Evolutionary conservation across 208 protist species (phyloP).

Genomic region (Leishmania lainsoni): DNA sequence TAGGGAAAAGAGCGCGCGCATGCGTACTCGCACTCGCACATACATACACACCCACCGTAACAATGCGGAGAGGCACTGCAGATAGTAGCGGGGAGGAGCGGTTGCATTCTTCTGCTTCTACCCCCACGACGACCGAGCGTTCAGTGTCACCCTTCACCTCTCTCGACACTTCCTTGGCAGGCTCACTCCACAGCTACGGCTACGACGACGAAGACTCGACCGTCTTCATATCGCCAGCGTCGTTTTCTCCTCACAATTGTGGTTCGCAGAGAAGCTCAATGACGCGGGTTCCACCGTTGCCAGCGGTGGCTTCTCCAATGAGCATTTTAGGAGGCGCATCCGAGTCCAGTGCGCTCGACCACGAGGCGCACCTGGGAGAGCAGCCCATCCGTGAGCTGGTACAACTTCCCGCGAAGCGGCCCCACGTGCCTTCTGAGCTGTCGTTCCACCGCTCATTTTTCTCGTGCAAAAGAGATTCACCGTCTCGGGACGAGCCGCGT

Average conservation of each 20-base stretch:
- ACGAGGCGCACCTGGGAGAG: not conserved
- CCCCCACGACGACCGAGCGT: not conserved
- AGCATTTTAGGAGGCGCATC: not conserved
- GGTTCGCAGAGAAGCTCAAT: not conserved
- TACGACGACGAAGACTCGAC: conserved; percentile 3
- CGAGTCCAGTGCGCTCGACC: not conserved
- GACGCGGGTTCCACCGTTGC: not conserved
- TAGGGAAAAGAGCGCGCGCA: not conserved
- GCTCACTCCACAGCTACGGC: not conserved
- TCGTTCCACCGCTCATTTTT: conserved; percentile 13
- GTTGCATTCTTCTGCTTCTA: not conserved
- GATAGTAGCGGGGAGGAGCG: not conserved
- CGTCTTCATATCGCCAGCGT: not conserved
- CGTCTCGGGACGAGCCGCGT: not conserved
- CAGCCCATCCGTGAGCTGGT: not conserved
- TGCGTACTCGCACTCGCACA: not conserved
- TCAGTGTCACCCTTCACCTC: conserved; percentile 7
- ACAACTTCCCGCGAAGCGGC: not conserved
- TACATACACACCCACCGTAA: not conserved
- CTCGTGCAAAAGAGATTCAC: conserved; percentile 4
- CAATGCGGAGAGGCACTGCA: not conserved
- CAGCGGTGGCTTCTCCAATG: not conserved
- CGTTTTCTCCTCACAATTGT: not conserved
- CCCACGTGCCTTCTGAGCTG: not conserved
- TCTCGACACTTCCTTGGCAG: not conserved